Base-by-base conservation (phyloP, 768 basidiomycete species). In the Postia placenta region DNA sequence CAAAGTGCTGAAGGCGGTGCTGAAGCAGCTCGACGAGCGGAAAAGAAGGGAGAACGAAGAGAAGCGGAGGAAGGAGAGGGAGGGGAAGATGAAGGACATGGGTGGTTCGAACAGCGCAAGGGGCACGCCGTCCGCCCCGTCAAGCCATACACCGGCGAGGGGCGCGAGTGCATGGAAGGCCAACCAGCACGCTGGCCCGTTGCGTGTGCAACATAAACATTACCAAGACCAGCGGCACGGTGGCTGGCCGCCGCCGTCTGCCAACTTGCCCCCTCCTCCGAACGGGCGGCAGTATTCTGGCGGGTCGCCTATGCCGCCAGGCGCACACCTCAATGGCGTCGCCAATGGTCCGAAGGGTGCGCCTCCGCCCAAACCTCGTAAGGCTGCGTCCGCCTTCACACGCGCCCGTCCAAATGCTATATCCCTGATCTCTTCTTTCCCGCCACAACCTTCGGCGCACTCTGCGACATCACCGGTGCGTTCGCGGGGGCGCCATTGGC, bases 1-100 rank as follows among this genome's bases (percentile, higher is more conserved):
- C 3, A 63, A 69, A 52, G 74, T 76, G 54, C 62, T 85, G 53
- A 78, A 76, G 49, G 81, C 81, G 6, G 80, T 87, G 19, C 65
- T 86, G 63, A 79, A 77, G 57, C 85, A 83, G 65, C 60, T 83
- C 54, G 80, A 86, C 15, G 70, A 71, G 26, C 64, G 67, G 25
- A 65, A 67, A 74, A 74, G 64, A 60, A 69, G 71, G 61, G 75
- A 70, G 44, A 55, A 70, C 64, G 73, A 74, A 54, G 71, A 67
- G 63, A 78, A 75, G 60, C 70, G 74, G 55, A 74, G 69, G 64
- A 63, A 57, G 54, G 58, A 67, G 55, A 68, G 68, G 51, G 67
- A 68, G 45, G 62, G 63, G 55, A 57, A 59, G 27, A 42, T 45
- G 50, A n/a, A n/a, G n/a, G n/a, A n/a, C n/a, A 48, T 36, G 40